Evolutionary conservation across 169 alveolate genomes (phyloP).

Genomic region (Babesia sp.): DNA sequence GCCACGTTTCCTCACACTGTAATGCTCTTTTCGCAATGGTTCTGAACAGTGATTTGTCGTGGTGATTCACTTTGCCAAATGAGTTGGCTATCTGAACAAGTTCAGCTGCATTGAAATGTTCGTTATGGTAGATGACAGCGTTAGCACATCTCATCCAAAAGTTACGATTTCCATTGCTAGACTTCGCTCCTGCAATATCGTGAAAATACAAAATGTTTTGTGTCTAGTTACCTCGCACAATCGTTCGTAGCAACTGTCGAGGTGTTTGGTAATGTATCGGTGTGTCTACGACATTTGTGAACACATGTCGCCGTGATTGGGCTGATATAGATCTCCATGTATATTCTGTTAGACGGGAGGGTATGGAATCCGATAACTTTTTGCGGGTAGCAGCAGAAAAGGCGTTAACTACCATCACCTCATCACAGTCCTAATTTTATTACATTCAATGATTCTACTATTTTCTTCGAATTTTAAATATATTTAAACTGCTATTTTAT

Average conservation of each 20-base stretch:
- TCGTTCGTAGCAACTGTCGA: slow-evolving; percentile 11
- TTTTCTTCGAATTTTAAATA: too few species aligned
- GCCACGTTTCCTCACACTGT: neutral
- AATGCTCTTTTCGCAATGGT: neutral
- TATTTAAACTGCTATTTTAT: too few species aligned
- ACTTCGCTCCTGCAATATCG: slow-evolving; percentile 5
- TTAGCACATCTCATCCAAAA: slow-evolving; percentile 44
- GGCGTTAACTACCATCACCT: too few species aligned
- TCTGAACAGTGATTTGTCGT: slow-evolving; percentile 2
- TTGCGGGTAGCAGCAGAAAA: too few species aligned
- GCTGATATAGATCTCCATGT: too few species aligned
- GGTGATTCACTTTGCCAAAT: slow-evolving; percentile 20
- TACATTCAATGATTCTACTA: too few species aligned
- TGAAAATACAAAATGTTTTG: neutral
- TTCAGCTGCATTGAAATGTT: slow-evolving; percentile 6
- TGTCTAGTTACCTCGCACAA: slow-evolving; percentile 11
- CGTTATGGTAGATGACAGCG: slow-evolving; percentile 21
- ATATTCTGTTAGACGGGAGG: too few species aligned
- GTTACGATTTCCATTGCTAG: slow-evolving; percentile 8
- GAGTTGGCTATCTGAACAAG: slow-evolving; percentile 14
- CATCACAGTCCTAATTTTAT: too few species aligned
- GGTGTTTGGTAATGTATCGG: slow-evolving; percentile 46
- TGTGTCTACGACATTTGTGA: neutral
- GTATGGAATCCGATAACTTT: too few species aligned
- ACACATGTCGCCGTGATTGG: neutral